A percentile compares a stretch with the other conserved stretches of the same genome.
These are phyloP conservation scores for Wickerhamiella kazuoi DNA, from an alignment of 805 yeast genomes.

Conservation along the genomic window DNA sequence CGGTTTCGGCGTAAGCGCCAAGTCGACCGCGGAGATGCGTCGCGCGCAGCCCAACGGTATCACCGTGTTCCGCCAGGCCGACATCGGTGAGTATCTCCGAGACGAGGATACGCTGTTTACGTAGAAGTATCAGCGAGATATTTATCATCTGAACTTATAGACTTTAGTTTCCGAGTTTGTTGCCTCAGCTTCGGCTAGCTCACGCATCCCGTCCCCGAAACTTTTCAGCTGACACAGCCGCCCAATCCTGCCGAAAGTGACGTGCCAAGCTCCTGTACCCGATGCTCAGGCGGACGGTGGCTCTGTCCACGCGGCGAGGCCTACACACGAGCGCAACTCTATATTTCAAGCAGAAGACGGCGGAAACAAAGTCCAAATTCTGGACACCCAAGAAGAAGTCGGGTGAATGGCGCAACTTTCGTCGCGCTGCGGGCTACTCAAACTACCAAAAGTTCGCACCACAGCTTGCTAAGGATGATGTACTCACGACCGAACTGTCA, in stretches of 20 bases:
- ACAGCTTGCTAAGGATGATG: conserved; percentile 4
- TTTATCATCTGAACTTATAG: too few relatives aligned
- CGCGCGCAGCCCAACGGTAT: conserved; percentile 83
- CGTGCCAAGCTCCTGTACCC: too few relatives aligned
- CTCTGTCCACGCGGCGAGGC: background rate
- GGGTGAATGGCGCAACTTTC: conserved; percentile 14
- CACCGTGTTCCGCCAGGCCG: conserved; percentile 92
- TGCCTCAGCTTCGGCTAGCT: too few relatives aligned
- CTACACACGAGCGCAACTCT: conserved; percentile 5
- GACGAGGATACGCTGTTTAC: conserved; percentile 94
- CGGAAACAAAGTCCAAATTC: conserved; percentile 3
- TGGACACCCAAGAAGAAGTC: conserved; percentile 10
- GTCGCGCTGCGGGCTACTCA: conserved; percentile 13
- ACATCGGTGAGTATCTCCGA: conserved; percentile 93
- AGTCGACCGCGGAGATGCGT: conserved; percentile 75
- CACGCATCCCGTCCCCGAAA: too few relatives aligned
- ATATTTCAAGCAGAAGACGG: conserved; percentile 7
- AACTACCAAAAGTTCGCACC: conserved; percentile 8
- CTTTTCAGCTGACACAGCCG: background rate
- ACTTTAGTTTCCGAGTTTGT: too few relatives aligned
- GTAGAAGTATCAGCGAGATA: conserved; percentile 23
- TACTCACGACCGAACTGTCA: conserved; percentile 1
- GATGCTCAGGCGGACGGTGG: background rate
- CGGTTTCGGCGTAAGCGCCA: conserved; percentile 91
- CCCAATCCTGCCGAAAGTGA: too few relatives aligned